Evolutionary conservation across 2,329 filamentous ascomycete species (phyloP), one percentile per base, ranked within the genome.

Genomic region (Purpureocillium takamizusanense): DNA sequence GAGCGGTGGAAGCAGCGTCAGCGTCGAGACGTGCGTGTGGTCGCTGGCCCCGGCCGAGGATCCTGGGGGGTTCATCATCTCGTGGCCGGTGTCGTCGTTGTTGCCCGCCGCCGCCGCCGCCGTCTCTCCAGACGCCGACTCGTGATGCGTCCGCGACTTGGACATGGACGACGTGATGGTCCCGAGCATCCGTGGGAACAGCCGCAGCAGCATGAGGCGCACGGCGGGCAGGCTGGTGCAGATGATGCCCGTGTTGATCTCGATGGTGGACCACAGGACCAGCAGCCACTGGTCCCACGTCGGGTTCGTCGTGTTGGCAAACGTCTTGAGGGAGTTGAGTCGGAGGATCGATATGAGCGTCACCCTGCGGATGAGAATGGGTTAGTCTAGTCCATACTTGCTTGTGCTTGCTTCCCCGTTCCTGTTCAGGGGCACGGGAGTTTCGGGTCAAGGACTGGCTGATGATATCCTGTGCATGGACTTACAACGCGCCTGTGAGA

Each of bases 401-500:
- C 10, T 25, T 10, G 21, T 25, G n/a, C n/a, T n/a, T n/a, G n/a
- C n/a, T n/a, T n/a, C n/a, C n/a, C n/a, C n/a, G n/a, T n/a, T n/a
- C n/a, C n/a, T n/a, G n/a, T n/a, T n/a, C n/a, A n/a, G n/a, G n/a
- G n/a, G n/a, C n/a, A n/a, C n/a, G n/a, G n/a, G n/a, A n/a, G n/a
- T n/a, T n/a, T n/a, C 29, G 16, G 13, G 4, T 33, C 15, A 7
- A 15, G 16, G 30, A 15, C 11, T 13, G 5, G 11, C 7, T 7
- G 14, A 25, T 31, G 12, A 33, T 17, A 14, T 13, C 12, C 13
- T 16, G 17, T 4, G 33, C 27, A 29, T 14, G 31, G 27, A 46
- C 50, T 36, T 40, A 53, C 49, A 61, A 59, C 16, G 53, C 46
- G 4, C 66, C 65, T 17, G 66, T 55, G 8, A 53, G 53, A 42